Evolutionary conservation across 306 rosid genomes (phyloP).

Genomic region (Cicer arietinum): DNA sequence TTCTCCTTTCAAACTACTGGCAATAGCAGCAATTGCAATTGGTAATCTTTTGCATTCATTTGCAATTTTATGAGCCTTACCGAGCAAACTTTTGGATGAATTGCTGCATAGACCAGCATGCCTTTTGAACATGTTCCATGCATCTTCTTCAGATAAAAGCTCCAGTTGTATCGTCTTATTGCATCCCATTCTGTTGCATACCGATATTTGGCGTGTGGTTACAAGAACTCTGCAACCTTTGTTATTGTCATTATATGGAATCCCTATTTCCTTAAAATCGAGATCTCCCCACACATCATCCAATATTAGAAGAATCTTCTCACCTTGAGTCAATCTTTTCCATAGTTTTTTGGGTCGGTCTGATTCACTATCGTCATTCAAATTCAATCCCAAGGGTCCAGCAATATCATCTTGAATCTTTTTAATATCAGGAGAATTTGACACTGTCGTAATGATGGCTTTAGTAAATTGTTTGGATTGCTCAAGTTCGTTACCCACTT

Average conservation of each 20-base stretch:
- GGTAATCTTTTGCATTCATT: constrained; percentile 42
- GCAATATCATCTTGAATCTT: no score
- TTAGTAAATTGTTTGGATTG: neutral
- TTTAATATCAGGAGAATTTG: no score
- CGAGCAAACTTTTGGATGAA: neutral
- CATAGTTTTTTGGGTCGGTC: neutral
- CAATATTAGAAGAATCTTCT: constrained; percentile 38
- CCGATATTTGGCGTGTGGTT: neutral
- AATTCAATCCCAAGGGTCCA: no score
- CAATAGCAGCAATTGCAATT: neutral
- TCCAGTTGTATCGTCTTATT: neutral
- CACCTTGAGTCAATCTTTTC: neutral
- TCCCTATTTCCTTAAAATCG: neutral
- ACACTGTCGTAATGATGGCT: neutral
- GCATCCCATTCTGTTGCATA: neutral
- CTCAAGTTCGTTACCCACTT: neutral
- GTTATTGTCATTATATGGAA: no score
- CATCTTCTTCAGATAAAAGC: neutral
- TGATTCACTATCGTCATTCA: no score
- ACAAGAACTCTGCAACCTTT: constrained; percentile 13
- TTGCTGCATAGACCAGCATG: neutral
- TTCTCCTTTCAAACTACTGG: neutral
- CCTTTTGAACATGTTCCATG: neutral
- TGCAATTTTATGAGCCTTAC: neutral
- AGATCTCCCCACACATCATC: constrained; percentile 39